Evolutionary conservation across 169 alveolate genomes (phyloP).

Genomic region (Plasmodium fragile): DNA sequence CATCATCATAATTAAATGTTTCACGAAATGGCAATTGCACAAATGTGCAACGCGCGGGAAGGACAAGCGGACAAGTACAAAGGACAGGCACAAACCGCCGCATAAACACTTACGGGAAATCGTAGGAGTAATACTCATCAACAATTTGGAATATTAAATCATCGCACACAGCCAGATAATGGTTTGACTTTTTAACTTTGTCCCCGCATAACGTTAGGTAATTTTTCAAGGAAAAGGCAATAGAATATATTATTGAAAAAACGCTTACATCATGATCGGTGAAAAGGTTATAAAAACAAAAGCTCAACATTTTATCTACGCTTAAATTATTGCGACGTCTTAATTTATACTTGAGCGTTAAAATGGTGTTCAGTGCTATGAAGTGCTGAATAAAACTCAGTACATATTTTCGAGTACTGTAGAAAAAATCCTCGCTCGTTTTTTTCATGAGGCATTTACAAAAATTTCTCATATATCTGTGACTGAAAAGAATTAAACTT

Average conservation of each 20-base stretch:
- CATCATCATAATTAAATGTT: background rate
- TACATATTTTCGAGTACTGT: constrained; percentile 41
- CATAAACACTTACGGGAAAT: constrained; percentile 30
- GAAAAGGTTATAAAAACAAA: constrained; percentile 34
- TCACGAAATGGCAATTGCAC: background rate
- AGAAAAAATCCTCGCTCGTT: constrained; percentile 39
- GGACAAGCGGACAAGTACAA: background rate
- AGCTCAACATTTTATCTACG: constrained; percentile 9
- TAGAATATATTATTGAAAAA: constrained; percentile 41
- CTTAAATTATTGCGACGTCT: constrained; percentile 19
- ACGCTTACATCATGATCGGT: constrained; percentile 51
- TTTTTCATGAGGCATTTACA: constrained; percentile 29
- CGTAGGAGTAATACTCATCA: constrained; percentile 30
- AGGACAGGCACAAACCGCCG: background rate
- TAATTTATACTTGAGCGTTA: constrained; percentile 18
- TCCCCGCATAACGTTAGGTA: constrained; percentile 31
- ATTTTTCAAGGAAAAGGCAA: constrained; percentile 48
- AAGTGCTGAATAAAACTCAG: constrained; percentile 42
- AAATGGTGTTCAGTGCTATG: constrained; percentile 32
- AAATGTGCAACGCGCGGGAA: background rate
- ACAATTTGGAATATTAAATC: constrained; percentile 34
- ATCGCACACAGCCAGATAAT: constrained; percentile 23
- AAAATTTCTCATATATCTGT: constrained; percentile 27
- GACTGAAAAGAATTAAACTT: background rate
- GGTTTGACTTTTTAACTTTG: constrained; percentile 39